Evolutionary conservation across 192 early-diverging fungal species (phyloP).

Genomic region (Entrophospora sp.): DNA sequence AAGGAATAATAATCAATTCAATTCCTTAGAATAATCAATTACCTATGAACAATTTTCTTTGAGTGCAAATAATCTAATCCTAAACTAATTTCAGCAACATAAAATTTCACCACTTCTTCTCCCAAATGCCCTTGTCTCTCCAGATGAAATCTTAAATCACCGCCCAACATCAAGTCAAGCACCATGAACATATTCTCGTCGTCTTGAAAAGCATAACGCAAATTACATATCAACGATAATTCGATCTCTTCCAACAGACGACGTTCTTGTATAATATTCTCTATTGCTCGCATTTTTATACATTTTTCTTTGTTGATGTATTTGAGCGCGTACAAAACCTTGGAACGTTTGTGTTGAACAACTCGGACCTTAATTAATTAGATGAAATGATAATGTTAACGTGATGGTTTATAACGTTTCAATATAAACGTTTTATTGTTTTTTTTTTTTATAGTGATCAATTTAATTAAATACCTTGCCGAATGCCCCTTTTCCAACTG

Average conservation of each 20-base stretch:
- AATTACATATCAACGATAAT: slow-evolving; percentile 77
- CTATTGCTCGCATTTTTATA: slow-evolving; percentile 74
- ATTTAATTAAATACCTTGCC: slow-evolving; percentile 59
- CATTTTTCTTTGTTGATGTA: slow-evolving; percentile 96
- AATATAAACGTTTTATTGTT: too few species aligned
- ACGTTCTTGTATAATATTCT: slow-evolving; percentile 88
- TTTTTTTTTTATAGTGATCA: too few species aligned
- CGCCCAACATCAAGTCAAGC: slow-evolving; percentile 90
- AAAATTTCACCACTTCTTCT: slow-evolving; percentile 63
- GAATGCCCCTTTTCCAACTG: slow-evolving; percentile 92
- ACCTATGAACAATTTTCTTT: slow-evolving; percentile 62
- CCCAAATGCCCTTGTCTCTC: slow-evolving; percentile 54
- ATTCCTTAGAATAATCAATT: too few species aligned
- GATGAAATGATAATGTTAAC: slow-evolving; percentile 3
- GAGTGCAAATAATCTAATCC: slow-evolving; percentile 63
- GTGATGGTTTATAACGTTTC: not conserved
- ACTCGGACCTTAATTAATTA: slow-evolving; percentile 58
- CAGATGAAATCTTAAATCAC: slow-evolving; percentile 86
- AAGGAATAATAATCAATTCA: too few species aligned
- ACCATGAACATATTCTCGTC: slow-evolving; percentile 90
- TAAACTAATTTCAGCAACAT: slow-evolving; percentile 59
- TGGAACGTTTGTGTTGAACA: slow-evolving; percentile 76
- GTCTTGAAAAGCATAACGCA: slow-evolving; percentile 95
- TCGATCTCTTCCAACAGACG: slow-evolving; percentile 80
- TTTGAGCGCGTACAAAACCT: slow-evolving; percentile 84